Percentiles rank a stretch among this genome's conserved stretches.
These are phyloP conservation scores for Elaeagnus macrophylla DNA, from an alignment of 306 rosid species.

Conservation along the genomic window DNA sequence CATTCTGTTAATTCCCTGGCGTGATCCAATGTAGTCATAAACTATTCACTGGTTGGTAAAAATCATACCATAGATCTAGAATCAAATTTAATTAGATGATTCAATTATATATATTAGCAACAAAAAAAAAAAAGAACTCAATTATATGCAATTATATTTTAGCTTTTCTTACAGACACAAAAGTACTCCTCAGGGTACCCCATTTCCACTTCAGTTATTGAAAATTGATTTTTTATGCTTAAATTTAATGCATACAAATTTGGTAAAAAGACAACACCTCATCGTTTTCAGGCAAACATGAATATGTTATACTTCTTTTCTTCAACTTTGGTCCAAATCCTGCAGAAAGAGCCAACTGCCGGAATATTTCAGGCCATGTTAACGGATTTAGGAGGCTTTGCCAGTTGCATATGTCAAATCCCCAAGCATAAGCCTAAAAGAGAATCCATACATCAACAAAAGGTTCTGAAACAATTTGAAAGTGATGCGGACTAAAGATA, in stretches of 20 bases:
- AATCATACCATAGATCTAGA: too few species aligned
- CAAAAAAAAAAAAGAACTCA: too few species aligned
- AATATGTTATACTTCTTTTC: constrained; percentile 60
- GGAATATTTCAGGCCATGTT: constrained; percentile 93
- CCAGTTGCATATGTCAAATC: constrained; percentile 96
- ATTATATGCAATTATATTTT: too few species aligned
- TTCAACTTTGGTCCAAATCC: constrained; percentile 89
- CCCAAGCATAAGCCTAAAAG: constrained; percentile 89
- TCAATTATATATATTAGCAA: too few species aligned
- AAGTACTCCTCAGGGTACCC: too few species aligned
- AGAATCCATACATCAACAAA: constrained; percentile 14
- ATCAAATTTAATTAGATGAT: too few species aligned
- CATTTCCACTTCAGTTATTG: too few species aligned
- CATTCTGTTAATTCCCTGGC: too few species aligned
- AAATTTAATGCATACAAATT: not conserved
- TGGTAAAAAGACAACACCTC: constrained; percentile 39
- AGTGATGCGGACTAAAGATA: not conserved
- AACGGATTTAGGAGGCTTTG: constrained; percentile 79
- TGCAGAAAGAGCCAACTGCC: constrained; percentile 88
- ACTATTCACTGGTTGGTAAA: too few species aligned
- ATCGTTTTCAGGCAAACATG: constrained; percentile 56
- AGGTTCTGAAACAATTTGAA: constrained; percentile 3
- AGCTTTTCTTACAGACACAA: too few species aligned
- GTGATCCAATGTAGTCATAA: too few species aligned
- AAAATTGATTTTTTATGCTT: too few species aligned